phyloP scores from a whole-genome alignment of 148 eudicot species.

The Rhododendron henanense region DNA sequence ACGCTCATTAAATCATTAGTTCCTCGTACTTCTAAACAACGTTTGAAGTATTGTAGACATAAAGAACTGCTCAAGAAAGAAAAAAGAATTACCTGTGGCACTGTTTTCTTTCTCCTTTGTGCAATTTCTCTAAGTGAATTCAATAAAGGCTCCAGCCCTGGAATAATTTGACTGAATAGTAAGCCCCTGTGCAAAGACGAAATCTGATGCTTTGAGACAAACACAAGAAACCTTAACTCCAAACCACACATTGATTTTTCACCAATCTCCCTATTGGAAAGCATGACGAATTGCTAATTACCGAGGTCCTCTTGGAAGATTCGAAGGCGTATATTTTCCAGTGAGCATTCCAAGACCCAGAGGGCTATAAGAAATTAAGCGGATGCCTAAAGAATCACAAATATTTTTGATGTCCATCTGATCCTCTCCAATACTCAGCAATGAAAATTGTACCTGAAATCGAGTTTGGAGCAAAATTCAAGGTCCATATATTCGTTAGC shows the following conservation, averaged over 20 bases:
- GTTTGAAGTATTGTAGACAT: not conserved
- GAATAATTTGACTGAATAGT: constrained; percentile 75
- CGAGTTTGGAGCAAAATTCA: not conserved
- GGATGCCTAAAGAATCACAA: constrained; percentile 73
- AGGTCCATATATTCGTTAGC: not conserved
- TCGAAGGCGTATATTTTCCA: constrained; percentile 72
- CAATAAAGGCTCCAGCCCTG: constrained; percentile 83
- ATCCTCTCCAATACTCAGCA: constrained; percentile 81
- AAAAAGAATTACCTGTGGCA: constrained; percentile 56
- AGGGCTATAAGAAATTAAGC: constrained; percentile 82
- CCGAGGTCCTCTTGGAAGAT: constrained; percentile 85
- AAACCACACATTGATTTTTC: not conserved
- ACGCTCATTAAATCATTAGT: not conserved
- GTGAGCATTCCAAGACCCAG: constrained; percentile 97
- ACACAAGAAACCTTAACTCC: not conserved
- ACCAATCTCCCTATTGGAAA: not conserved
- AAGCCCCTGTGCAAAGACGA: constrained; percentile 48
- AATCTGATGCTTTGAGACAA: not conserved
- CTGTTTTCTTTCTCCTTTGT: constrained; percentile 57
- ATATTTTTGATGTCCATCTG: constrained; percentile 73
- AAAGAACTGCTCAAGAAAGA: not conserved
- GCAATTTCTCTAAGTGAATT: constrained; percentile 56
- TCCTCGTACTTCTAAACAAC: not conserved
- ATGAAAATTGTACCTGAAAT: constrained; percentile 79
- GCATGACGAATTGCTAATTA: constrained; percentile 11